Evolutionary conservation across 2,329 filamentous ascomycete species (phyloP), one percentile per base, ranked within the genome.

Genomic region (Aspergillus candidus): DNA sequence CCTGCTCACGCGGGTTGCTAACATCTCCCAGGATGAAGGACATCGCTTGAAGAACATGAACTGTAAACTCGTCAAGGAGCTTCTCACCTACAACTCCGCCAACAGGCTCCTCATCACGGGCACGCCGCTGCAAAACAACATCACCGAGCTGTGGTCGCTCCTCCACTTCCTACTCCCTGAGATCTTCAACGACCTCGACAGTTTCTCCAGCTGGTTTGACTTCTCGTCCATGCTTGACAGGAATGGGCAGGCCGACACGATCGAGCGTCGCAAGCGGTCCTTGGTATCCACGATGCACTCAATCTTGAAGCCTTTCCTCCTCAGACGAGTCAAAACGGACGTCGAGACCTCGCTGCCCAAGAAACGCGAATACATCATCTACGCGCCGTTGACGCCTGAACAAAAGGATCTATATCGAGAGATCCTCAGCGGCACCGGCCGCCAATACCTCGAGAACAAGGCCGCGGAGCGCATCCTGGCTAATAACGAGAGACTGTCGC

Each of bases 21-120:
- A 59, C 35, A 27, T 36, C 11, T 18, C 17, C 14, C 46, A 86
- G 82, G 91, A 98, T 55, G 93, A 98, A 68, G 93, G 93, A 0
- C 93, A 98, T 62, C 84, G 93, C 1, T 83, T 98, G 76, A 98
- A 98, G 72, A 98, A 98, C 52, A 84, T 94, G 50, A 90, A 97
- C 39, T 94, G 91, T 27, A 86, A 88, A 46, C 74, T 98, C 0
- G 95, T 97, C 51, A 84, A 88, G 38, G 88, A 95, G 53, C 71
- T 98, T 0, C 82, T 93, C 51, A 84, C 85, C 0, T 97, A 97
- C 59, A 83, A 84, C 17, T 97, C 91, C 0, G 88, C 90, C 0
- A 96, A 94, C 33, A 79, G 93, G 44, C 76, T 98, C 0, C 76
- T 98, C 1, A 95, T 98, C 30, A 97, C 93, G 0, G 93, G 93